Evolutionary conservation across 495 filamentous ascomycete species (phyloP).

Genomic region (Thermochaetoides thermophila): DNA sequence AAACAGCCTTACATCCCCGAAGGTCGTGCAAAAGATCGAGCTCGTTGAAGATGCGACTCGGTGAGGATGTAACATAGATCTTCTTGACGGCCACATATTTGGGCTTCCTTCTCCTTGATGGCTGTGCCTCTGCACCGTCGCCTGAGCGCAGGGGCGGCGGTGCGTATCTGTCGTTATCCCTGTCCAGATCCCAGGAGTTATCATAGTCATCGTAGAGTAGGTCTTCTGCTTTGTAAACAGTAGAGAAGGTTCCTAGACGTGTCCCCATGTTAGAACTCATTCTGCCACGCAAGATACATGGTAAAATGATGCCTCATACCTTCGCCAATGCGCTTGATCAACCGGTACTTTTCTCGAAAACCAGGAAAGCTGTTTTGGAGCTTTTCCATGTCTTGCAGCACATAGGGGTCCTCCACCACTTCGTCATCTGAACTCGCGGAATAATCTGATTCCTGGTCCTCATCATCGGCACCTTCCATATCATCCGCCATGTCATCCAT

Average conservation of each 20-base stretch:
- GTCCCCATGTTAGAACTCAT: background rate
- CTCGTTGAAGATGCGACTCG: constrained; percentile 87
- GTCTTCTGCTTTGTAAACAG: constrained; percentile 97
- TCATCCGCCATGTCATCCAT: constrained; percentile 11
- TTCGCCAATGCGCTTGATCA: constrained; percentile 96
- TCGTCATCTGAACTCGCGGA: constrained; percentile 43
- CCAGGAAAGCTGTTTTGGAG: constrained; percentile 69
- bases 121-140: constrained; percentile 5
- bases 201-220: constrained; percentile 69
- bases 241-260: constrained; percentile 83
- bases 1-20: constrained; percentile 65
- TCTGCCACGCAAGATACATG: background rate
- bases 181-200: constrained; percentile 75
- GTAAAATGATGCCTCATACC: constrained; percentile 36
- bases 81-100: constrained; percentile 95
- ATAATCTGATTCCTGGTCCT: constrained; percentile 32
- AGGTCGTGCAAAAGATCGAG: constrained; percentile 91
- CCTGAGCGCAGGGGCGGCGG: constrained; percentile 41
- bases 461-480: constrained; percentile 26
- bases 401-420: constrained; percentile 55
- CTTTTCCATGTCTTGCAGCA: constrained; percentile 72
- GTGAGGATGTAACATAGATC: constrained; percentile 95
- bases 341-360: constrained; percentile 67
- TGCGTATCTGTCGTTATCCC: constrained; percentile 45
- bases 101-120: constrained; percentile 29